These are phyloP conservation scores for Paxillus ammoniavirescens DNA, from an alignment of 768 basidiomycete genomes.

Conservation along the genomic window DNA sequence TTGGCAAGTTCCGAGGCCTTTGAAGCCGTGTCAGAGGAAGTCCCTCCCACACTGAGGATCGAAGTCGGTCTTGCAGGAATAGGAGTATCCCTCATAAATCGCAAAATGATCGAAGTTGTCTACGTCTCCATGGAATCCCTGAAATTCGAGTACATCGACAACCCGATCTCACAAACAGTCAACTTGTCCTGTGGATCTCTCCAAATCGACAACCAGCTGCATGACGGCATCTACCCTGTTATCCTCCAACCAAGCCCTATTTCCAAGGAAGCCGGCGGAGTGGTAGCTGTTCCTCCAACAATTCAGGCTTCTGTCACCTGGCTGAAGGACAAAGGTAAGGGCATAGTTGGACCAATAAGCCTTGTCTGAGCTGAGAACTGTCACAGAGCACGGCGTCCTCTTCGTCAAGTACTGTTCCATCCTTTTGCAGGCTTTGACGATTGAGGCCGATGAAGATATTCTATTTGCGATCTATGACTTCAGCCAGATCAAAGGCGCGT, in stretches of 20 bases:
- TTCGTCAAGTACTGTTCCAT: conserved; percentile 98
- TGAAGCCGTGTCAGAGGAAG: conserved; percentile 80
- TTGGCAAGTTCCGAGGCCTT: conserved; percentile 72
- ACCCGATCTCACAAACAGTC: conserved; percentile 73
- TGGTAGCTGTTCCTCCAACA: conserved; percentile 77
- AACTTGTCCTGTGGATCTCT: conserved; percentile 81
- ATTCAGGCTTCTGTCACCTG: conserved; percentile 86
- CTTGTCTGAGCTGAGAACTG: not conserved
- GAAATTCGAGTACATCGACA: conserved; percentile 83
- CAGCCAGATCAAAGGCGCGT: conserved; percentile 84
- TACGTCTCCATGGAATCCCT: conserved; percentile 79
- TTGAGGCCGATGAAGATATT: conserved; percentile 97
- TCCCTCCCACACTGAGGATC: conserved; percentile 61
- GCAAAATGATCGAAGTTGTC: conserved; percentile 82
- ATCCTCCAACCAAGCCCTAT: conserved; percentile 93
- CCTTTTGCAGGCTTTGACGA: conserved; percentile 87
- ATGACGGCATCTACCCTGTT: conserved; percentile 93
- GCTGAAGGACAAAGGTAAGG: conserved; percentile 87
- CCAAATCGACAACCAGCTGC: conserved; percentile 96
- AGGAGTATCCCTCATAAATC: conserved; percentile 89
- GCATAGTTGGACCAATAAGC: not conserved
- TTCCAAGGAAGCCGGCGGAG: conserved; percentile 67
- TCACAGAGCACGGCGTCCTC: conserved; percentile 91
- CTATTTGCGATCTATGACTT: conserved; percentile 91
- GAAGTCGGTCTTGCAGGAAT: conserved; percentile 83